Evolutionary conservation across 1,284 basidiomycete genomes (phyloP).

Genomic region (Leccinum huronense): DNA sequence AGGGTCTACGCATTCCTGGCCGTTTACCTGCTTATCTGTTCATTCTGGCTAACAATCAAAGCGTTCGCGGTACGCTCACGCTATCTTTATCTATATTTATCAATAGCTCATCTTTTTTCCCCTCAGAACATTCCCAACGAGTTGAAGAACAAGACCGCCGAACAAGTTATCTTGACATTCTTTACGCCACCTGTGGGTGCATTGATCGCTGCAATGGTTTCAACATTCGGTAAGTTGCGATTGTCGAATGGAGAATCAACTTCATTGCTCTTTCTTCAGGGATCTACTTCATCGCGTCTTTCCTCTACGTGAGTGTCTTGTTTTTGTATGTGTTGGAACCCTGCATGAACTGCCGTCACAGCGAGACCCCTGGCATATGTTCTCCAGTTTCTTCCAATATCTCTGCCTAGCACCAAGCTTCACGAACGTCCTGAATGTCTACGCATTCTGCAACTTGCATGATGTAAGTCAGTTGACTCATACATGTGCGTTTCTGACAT

Average conservation of each 20-base stretch:
- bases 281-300: conserved; percentile 81
- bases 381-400: conserved; percentile 95
- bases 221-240: conserved; percentile 68
- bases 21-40: conserved; percentile 81
- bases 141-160: conserved; percentile 48
- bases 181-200: conserved; percentile 78
- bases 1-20: conserved; percentile 81
- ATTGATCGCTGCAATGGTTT: conserved; percentile 83
- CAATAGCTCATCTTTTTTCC: conserved; percentile 6
- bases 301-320: conserved; percentile 75
- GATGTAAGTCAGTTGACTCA: conserved; percentile 53
- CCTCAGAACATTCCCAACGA: conserved; percentile 55
- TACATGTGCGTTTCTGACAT: conserved; percentile 9
- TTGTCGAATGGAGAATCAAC: conserved; percentile 1
- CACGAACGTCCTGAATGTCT: conserved; percentile 93
- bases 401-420: conserved; percentile 87
- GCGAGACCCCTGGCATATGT: conserved; percentile 98
- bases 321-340: background rate
- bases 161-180: conserved; percentile 53
- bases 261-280: conserved; percentile 38
- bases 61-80: conserved; percentile 63
- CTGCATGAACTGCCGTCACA: conserved; percentile 33
- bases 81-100: background rate
- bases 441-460: conserved; percentile 94
- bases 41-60: conserved; percentile 77